Evolutionary conservation across 495 filamentous ascomycete genomes (phyloP).

Genomic region (Daldinia bambusicola): DNA sequence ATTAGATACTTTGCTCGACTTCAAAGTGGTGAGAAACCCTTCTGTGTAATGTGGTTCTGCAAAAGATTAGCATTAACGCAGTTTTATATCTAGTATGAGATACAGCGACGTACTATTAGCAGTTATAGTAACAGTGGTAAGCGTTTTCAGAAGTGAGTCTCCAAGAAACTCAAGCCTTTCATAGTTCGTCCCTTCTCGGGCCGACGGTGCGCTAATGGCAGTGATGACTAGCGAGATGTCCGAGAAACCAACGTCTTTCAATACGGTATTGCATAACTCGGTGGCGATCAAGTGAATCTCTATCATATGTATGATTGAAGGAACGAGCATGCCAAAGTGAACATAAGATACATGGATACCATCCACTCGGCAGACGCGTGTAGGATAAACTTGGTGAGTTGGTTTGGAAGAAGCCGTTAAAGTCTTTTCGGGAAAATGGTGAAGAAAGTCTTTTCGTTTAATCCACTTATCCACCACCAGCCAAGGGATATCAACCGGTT

Average conservation of each 20-base stretch:
- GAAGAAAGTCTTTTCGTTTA: slow-evolving; percentile 70
- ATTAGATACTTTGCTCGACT: slow-evolving; percentile 80
- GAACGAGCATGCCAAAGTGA: slow-evolving; percentile 76
- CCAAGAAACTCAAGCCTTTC: slow-evolving; percentile 91
- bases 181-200: slow-evolving; percentile 73
- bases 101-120: slow-evolving; percentile 57
- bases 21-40: slow-evolving; percentile 74
- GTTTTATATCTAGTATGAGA: not conserved
- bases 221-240: slow-evolving; percentile 70
- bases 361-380: slow-evolving; percentile 54
- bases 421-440: slow-evolving; percentile 41
- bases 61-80: slow-evolving; percentile 5
- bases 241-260: slow-evolving; percentile 65
- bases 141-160: slow-evolving; percentile 85
- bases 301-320: slow-evolving; percentile 76
- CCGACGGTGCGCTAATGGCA: slow-evolving; percentile 75
- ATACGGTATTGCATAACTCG: slow-evolving; percentile 67
- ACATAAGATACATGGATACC: slow-evolving; percentile 68
- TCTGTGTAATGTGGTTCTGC: slow-evolving; percentile 77
- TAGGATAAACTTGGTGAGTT: slow-evolving; percentile 49
- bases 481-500: slow-evolving; percentile 56
- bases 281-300: slow-evolving; percentile 72
- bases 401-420: slow-evolving; percentile 40
- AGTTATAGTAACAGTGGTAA: slow-evolving; percentile 72
- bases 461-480: slow-evolving; percentile 63